Percentiles rank a stretch among this genome's conserved stretches.
Conservation (phyloP, 257 asterid species). For the Marsdenia floribunda region DNA sequence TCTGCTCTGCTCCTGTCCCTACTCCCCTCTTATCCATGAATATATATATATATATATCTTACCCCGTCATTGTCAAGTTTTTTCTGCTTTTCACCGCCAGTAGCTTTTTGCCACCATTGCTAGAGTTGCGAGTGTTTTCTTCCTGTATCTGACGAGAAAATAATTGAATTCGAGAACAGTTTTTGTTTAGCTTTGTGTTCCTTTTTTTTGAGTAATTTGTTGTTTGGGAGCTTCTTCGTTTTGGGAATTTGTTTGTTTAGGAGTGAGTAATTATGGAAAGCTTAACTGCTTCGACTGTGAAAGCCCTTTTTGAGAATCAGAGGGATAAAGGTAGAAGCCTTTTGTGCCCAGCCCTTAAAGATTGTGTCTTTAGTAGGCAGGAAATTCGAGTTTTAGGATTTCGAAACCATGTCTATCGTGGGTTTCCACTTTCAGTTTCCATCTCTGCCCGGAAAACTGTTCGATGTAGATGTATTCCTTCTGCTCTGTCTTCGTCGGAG, state of each 20-base stretch:
- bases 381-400: constrained; percentile 26
- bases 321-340: constrained; percentile 15
- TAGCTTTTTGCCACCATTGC: constrained; percentile 24
- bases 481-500: constrained; percentile 23
- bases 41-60: background rate
- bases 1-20: constrained; percentile 20
- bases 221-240: background rate
- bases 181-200: background rate
- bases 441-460: constrained; percentile 13
- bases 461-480: constrained; percentile 32
- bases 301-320: constrained; percentile 25
- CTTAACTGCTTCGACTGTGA: constrained; percentile 34
- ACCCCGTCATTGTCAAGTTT: background rate
- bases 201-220: constrained; percentile 5
- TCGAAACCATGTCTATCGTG: constrained; percentile 24
- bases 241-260: background rate
- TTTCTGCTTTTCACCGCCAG: constrained; percentile 11
- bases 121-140: background rate
- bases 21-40: background rate
- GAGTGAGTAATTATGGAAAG: constrained; percentile 43
- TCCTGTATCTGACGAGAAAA: background rate
- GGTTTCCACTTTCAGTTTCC: constrained; percentile 20
- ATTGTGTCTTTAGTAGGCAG: constrained; percentile 17
- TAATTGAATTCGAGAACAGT: background rate
- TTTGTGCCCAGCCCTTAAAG: constrained; percentile 13